Evolutionary conservation across 192 early-diverging fungal species (phyloP), one percentile per base, ranked within the genome.

Genomic region (Phlyctochytrium arcticum): DNA sequence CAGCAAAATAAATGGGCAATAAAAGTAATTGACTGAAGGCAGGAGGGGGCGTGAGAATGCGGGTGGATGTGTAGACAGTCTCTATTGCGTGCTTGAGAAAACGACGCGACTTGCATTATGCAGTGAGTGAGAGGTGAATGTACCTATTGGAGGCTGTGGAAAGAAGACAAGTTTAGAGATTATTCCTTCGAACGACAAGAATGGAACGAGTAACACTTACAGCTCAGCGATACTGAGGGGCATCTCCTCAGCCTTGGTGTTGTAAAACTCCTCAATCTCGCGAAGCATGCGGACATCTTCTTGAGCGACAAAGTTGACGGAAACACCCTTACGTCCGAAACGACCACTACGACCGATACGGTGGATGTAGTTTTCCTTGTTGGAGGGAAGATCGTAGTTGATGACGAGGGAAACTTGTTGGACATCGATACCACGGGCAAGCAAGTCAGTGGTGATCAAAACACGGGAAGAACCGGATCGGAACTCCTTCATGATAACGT

Each of bases 251-350:
- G 96, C 87, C 63, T 99, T 95, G 71, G 95, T 99, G 81, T 90
- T 93, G 90, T 99, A 99, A 88, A 90, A 94, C 75, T 87, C 77
- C 80, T 97, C 95, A 77, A 92, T 90, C 37, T 88, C 84, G 30
- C 90, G 85, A 72, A 96, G 84, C 75, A 89, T 89, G 57, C 82
- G 80, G 55, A 90, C 87, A 77, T 99, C 97, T n/a, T 99, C 94
- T 72, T 85, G 86, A 54, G 92, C 88, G 65, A 99, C 94, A 84
- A 99, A 98, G 87, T 98, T 98, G 85, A 98, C 96, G 62, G 95
- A 93, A 69, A 99, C 95, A 87, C 96, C 96, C 87, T 98, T 99
- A 76, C 96, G 91, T 76, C 96, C 96, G 86, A 98, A 99, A 88
- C 96, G 95, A 85, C 96, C 95, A 88, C 91, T 90, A 85, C 96